phyloP scores from a whole-genome alignment of 2,329 filamentous ascomycete species.

The Diaporthe caulivora region DNA sequence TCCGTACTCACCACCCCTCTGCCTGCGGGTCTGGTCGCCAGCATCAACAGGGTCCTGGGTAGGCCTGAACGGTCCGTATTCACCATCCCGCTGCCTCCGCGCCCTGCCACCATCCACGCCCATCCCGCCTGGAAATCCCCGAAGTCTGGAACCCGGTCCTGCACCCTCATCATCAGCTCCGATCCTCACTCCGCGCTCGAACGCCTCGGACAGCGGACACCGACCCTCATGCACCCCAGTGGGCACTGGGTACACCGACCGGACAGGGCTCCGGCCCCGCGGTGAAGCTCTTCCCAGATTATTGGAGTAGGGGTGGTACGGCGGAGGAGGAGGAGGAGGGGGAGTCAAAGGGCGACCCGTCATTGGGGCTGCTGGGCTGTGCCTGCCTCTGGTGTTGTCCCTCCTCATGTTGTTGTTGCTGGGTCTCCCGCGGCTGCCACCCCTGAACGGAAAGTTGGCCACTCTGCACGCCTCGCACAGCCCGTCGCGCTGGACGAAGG shows the following conservation, averaged over 20 bases:
- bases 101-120: too few relatives aligned
- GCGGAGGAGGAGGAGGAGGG: neutral
- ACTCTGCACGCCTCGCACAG: neutral
- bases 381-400: neutral
- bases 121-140: too few relatives aligned
- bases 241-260: neutral
- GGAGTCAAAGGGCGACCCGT: too few relatives aligned
- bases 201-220: constrained; percentile 7
- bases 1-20: neutral
- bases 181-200: constrained; percentile 1
- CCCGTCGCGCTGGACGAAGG: neutral
- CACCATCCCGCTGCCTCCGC: too few relatives aligned
- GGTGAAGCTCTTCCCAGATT: neutral
- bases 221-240: neutral
- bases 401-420: neutral
- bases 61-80: neutral
- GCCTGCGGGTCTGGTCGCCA: neutral
- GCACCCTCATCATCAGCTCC: neutral
- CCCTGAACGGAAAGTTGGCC: neutral
- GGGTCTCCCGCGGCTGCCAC: neutral
- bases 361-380: too few relatives aligned
- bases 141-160: too few relatives aligned
- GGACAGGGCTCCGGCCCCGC: too few relatives aligned
- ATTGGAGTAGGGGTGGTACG: neutral
- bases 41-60: neutral